Conservation (phyloP, 176 grass and related monocot genomes). For the Aechmea fasciata region DNA sequence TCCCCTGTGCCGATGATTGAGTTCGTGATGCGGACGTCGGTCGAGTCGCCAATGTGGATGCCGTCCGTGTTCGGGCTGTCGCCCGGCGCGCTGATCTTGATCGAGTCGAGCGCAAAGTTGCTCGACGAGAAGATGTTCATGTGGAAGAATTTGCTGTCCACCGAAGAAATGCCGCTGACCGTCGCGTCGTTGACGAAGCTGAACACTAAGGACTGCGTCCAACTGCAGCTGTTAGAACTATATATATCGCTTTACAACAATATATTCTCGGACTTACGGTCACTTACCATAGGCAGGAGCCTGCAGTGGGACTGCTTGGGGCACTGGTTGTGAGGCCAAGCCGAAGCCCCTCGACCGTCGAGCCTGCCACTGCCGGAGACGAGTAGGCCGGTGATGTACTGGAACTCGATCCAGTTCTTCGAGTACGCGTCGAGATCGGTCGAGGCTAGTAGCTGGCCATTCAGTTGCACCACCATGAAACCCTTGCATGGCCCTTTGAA, state of each 20-base stretch:
- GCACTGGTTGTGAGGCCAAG: constrained; percentile 52
- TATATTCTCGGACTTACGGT: neutral
- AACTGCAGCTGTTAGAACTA: neutral
- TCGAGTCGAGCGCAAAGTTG: constrained; percentile 31
- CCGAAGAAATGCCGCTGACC: constrained; percentile 24
- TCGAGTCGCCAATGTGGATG: constrained; percentile 58
- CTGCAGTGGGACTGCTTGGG: constrained; percentile 38
- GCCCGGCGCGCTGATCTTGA: constrained; percentile 35
- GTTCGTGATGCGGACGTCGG: constrained; percentile 33
- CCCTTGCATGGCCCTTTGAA: constrained; percentile 51
- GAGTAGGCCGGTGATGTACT: constrained; percentile 22
- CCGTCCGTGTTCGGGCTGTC: constrained; percentile 85
- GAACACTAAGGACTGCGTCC: constrained; percentile 45
- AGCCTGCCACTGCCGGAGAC: constrained; percentile 42
- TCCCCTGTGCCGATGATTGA: constrained; percentile 57
- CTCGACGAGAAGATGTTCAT: constrained; percentile 36
- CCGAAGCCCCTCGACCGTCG: constrained; percentile 43
- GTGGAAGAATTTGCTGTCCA: constrained; percentile 72
- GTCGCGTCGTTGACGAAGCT: constrained; percentile 29
- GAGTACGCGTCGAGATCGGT: constrained; percentile 37
- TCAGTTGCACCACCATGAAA: constrained; percentile 34
- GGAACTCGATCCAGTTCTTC: constrained; percentile 50
- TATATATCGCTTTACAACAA: no score
- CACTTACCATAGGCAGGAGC: constrained; percentile 37
- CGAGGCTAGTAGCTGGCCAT: constrained; percentile 46